Percentiles rank a stretch among this genome's conserved stretches.
Conservation (phyloP, 176 grass and related monocot genomes). For the Areca catechu region DNA sequence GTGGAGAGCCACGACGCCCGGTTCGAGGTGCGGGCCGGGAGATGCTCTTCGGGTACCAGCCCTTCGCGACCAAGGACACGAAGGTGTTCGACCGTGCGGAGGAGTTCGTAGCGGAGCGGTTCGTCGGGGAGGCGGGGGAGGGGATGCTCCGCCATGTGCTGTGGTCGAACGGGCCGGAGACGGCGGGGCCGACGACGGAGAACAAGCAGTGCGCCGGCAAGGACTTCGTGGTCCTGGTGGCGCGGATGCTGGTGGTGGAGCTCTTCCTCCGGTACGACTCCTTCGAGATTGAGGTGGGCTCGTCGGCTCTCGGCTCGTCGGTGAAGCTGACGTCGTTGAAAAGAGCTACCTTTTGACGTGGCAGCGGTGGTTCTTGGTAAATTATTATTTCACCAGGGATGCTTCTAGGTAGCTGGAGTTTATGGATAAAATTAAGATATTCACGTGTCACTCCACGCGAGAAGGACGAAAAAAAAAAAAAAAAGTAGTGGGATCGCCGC, state of each 20-base stretch:
- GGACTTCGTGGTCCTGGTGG: conserved; percentile 10
- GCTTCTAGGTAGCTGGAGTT: no score
- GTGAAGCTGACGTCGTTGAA: conserved; percentile 6
- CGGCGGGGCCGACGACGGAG: conserved; percentile 7
- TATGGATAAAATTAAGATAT: no score
- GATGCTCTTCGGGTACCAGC: conserved; percentile 17
- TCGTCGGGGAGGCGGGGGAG: neutral
- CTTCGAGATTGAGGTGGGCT: conserved; percentile 10
- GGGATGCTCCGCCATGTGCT: neutral
- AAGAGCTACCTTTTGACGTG: neutral
- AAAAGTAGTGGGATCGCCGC: no score
- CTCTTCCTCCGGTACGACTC: conserved; percentile 8
- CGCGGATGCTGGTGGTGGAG: conserved; percentile 5
- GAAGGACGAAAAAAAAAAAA: no score
- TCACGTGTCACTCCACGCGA: no score
- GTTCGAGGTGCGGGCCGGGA: conserved; percentile 14
- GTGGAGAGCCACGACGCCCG: conserved; percentile 10
- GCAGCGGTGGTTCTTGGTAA: no score
- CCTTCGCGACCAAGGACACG: conserved; percentile 12
- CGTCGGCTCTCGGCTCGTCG: conserved; percentile 2
- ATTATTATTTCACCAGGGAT: no score
- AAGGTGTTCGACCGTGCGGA: conserved; percentile 13
- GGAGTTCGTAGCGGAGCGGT: conserved; percentile 9
- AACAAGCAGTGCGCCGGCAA: conserved; percentile 21
- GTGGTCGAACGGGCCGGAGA: conserved; percentile 16